Base-by-base conservation (phyloP, 805 yeast genomes). In the Lipomyces spencermartinsiae region DNA sequence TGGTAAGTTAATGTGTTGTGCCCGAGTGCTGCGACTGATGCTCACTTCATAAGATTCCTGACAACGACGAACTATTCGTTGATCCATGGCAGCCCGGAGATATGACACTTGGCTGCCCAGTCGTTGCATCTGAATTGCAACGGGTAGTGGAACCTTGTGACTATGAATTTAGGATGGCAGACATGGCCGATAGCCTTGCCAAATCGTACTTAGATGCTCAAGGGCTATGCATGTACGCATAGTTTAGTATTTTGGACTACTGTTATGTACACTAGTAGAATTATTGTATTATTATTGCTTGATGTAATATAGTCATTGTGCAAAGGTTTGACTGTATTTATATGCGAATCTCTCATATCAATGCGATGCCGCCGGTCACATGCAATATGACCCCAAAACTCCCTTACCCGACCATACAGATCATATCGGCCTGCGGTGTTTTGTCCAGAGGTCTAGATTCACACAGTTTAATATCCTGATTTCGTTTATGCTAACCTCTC, bases 41-140 rank as follows among this genome's bases (percentile, higher is more conserved):
- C 22, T 35, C 9, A 25, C 37, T 10, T 14, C 22, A 25, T 33
- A 22, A 34, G 70, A 51, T 37, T 14, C 55, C 59, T 1, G 68
- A 65, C 22, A 4, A 19, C 29, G 71, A 65, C 61, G 71, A 67
- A 19, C 22, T 31, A 10, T 64, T 49, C 12, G 46, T 56, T 4
- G 33, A 43, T 12, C 9, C 49, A 12, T 14, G 34, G 39, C 34
- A 58, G 22, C 39, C 62, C 6, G 16, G 54, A 8, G 69, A 68
- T n/a, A 31, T 12, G 5, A 57, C 59, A 4, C 22, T 62, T 10
- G 71, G 70, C 3, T 58, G 56, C 53, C 64, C 69, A 7, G 58
- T 49, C 6, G 62, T 63, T 4, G 60, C 53, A 5, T 37, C 60
- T n/a, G 39, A 51, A 19, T 16, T 55, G 2, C 64, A 59, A 33